These are phyloP conservation scores for Pestalotiopsis sp. DNA, from an alignment of 2,329 filamentous ascomycete genomes.

Conservation along the genomic window DNA sequence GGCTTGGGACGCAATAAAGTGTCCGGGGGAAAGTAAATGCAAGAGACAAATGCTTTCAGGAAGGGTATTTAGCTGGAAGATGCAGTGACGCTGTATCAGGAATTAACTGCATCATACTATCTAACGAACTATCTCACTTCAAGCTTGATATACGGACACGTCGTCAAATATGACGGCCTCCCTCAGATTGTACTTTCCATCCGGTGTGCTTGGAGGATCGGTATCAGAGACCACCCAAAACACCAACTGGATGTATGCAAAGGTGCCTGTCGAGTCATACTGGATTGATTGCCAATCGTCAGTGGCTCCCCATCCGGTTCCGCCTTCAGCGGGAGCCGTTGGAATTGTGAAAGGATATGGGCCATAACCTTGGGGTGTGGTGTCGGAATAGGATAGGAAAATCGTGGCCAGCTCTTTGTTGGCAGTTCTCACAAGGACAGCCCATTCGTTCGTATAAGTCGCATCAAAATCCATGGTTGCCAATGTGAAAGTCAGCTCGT, in stretches of 20 bases:
- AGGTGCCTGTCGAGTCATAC: neutral
- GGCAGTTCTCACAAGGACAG: neutral
- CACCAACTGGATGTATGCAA: neutral
- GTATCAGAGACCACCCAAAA: neutral
- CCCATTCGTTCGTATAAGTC: neutral
- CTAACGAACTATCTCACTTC: neutral
- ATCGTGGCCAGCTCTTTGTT: neutral
- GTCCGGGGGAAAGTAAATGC: too few species aligned
- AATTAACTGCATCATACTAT: neutral
- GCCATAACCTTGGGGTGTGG: neutral
- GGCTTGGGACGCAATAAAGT: too few species aligned
- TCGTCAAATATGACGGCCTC: neutral
- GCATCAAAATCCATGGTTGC: neutral
- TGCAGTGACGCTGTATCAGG: neutral
- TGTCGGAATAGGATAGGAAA: slow-evolving; percentile 1
- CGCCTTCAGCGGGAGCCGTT: neutral
- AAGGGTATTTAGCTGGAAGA: neutral
- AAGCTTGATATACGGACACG: neutral
- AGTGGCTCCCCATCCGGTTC: neutral
- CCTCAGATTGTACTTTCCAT: neutral
- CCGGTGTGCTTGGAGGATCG: neutral
- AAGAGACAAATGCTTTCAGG: too few species aligned
- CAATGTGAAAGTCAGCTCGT: neutral
- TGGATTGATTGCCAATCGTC: neutral
- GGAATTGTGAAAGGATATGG: slow-evolving; percentile 1